A percentile compares a stretch with the other conserved stretches of the same genome.
These are phyloP conservation scores for Xylaria arbuscula DNA, from an alignment of 2,329 filamentous ascomycete species.

Conservation along the genomic window DNA sequence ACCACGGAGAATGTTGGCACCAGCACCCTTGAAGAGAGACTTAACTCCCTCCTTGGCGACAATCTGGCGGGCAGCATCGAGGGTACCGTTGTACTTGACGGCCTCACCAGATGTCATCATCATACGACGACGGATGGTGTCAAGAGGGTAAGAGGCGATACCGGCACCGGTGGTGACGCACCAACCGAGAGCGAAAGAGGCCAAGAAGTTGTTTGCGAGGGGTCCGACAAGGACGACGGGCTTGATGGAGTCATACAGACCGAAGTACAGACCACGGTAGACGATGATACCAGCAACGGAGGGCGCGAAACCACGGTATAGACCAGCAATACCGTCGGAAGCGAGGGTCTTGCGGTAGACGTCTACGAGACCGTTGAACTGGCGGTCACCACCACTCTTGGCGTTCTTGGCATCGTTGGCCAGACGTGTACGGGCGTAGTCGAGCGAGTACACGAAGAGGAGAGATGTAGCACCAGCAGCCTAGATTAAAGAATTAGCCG, in stretches of 20 bases:
- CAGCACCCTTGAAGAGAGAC: slow-evolving; percentile 99
- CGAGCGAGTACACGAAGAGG: slow-evolving; percentile 99
- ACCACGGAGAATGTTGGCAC: slow-evolving; percentile 99
- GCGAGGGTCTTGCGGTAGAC: slow-evolving; percentile 99
- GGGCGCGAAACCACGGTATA: slow-evolving; percentile 99
- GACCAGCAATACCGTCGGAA: slow-evolving; percentile 98
- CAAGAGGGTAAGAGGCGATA: slow-evolving; percentile 99
- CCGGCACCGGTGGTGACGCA: slow-evolving; percentile 99
- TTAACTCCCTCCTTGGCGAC: slow-evolving; percentile 96
- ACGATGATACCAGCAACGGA: slow-evolving; percentile 99
- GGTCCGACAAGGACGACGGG: slow-evolving; percentile 90
- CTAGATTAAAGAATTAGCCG: slow-evolving; percentile 55
- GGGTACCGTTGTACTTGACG: slow-evolving; percentile 99
- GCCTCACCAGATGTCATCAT: slow-evolving; percentile 99
- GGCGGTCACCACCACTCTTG: slow-evolving; percentile 95
- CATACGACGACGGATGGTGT: slow-evolving; percentile 99
- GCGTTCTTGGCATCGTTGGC: slow-evolving; percentile 99
- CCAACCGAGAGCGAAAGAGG: slow-evolving; percentile 99
- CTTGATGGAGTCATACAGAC: slow-evolving; percentile 99
- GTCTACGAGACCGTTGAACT: slow-evolving; percentile 99
- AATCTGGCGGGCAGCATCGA: slow-evolving; percentile 97
- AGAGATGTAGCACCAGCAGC: slow-evolving; percentile 99
- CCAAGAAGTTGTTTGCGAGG: slow-evolving; percentile 99
- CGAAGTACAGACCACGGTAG: slow-evolving; percentile 99
- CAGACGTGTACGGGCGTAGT: slow-evolving; percentile 99